phyloP scores from a whole-genome alignment of 345 rosid genomes.

The Citropsis articulata region DNA sequence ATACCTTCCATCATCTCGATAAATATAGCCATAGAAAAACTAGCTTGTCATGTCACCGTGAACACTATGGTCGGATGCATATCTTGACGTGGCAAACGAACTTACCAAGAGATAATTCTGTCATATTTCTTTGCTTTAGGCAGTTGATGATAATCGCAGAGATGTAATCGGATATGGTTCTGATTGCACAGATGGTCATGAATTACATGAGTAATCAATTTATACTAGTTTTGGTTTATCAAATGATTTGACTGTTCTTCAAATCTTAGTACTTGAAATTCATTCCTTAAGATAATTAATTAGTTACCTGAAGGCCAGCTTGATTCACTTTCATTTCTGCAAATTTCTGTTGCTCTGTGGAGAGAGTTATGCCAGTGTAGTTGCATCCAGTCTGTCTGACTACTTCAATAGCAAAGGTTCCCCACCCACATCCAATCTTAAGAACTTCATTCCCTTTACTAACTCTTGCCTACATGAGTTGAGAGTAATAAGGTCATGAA shows the following conservation, averaged over 20 bases:
- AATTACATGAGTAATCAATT: too few relatives aligned
- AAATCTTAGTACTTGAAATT: not conserved
- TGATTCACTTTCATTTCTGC: slow-evolving; percentile 71
- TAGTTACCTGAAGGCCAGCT: slow-evolving; percentile 82
- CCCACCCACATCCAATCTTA: slow-evolving; percentile 97
- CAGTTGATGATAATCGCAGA: slow-evolving; percentile 77
- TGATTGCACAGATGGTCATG: slow-evolving; percentile 11
- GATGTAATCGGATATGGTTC: slow-evolving; percentile 63
- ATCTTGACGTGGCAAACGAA: not conserved
- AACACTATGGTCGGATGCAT: not conserved
- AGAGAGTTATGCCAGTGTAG: slow-evolving; percentile 81
- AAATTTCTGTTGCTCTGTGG: slow-evolving; percentile 64
- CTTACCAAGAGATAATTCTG: slow-evolving; percentile 84
- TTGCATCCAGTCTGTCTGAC: slow-evolving; percentile 84
- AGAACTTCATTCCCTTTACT: slow-evolving; percentile 60
- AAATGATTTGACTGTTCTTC: not conserved
- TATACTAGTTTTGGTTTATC: too few relatives aligned
- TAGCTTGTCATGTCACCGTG: not conserved
- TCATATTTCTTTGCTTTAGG: slow-evolving; percentile 55
- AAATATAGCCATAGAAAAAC: slow-evolving; percentile 7
- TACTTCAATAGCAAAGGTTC: slow-evolving; percentile 79
- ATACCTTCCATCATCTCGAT: slow-evolving; percentile 95
- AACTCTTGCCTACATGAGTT: slow-evolving; percentile 49
- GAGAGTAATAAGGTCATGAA: not conserved
- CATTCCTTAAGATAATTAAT: slow-evolving; percentile 31